Conservation (phyloP, 306 rosid genomes). For the Ormosia emarginata region DNA sequence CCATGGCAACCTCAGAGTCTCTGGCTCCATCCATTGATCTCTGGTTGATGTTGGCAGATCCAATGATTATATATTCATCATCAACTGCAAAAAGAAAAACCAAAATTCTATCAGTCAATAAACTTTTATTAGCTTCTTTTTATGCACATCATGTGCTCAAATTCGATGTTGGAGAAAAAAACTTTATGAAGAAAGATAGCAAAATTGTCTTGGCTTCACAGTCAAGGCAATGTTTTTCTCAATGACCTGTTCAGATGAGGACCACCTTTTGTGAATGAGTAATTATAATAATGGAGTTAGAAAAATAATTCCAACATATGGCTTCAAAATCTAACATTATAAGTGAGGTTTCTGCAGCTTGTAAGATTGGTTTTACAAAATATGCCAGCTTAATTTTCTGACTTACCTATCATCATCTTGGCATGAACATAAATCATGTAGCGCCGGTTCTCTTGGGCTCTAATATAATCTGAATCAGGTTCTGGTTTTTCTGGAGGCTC, state of each 20-base stretch:
- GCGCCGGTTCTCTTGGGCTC: conserved; percentile 57
- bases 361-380: neutral
- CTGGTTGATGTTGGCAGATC: conserved; percentile 73
- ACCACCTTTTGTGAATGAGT: neutral
- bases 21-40: conserved; percentile 77
- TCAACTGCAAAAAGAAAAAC: conserved; percentile 45
- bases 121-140: neutral
- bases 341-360: neutral
- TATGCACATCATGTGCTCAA: neutral
- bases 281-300: neutral
- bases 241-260: neutral
- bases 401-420: conserved; percentile 72
- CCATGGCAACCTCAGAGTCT: conserved; percentile 73
- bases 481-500: conserved; percentile 56
- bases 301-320: neutral
- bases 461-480: conserved; percentile 40
- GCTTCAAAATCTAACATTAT: neutral
- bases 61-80: conserved; percentile 66
- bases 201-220: neutral
- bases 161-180: neutral
- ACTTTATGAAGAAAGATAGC: neutral
- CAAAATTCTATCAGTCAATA: neutral
- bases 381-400: neutral
- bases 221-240: neutral
- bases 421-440: conserved; percentile 77